These are phyloP conservation scores for Barbarea vulgaris DNA, from an alignment of 345 rosid species.

Conservation along the genomic window DNA sequence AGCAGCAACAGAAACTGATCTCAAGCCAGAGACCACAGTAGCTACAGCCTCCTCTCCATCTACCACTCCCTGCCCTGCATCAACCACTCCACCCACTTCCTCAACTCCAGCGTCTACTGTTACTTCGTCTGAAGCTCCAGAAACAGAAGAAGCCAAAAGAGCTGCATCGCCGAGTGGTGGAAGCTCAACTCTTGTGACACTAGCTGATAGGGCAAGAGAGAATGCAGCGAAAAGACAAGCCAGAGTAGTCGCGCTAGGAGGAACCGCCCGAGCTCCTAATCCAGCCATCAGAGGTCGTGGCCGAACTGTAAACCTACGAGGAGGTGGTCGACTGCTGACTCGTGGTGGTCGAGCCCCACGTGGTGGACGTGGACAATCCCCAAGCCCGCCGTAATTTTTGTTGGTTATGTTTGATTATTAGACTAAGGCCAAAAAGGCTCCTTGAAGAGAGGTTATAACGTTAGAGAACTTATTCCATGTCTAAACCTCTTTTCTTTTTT, in stretches of 20 bases:
- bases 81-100: slow-evolving; percentile 14
- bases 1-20: slow-evolving; percentile 43
- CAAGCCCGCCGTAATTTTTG: slow-evolving; percentile 49
- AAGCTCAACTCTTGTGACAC: slow-evolving; percentile 45
- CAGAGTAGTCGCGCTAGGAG: slow-evolving; percentile 38
- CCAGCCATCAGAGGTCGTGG: slow-evolving; percentile 56
- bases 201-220: slow-evolving; percentile 60
- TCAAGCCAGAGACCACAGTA: slow-evolving; percentile 29
- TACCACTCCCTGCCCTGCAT: slow-evolving; percentile 12
- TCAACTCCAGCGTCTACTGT: slow-evolving; percentile 26
- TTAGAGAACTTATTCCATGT: slow-evolving; percentile 10
- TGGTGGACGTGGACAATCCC: slow-evolving; percentile 49
- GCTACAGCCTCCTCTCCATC: slow-evolving; percentile 33
- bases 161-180: slow-evolving; percentile 52
- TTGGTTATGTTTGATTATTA: neutral
- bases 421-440: neutral
- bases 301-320: slow-evolving; percentile 46
- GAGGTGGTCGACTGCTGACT: slow-evolving; percentile 33
- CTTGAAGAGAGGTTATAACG: slow-evolving; percentile 16
- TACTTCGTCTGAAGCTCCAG: slow-evolving; percentile 41
- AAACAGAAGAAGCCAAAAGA: slow-evolving; percentile 56
- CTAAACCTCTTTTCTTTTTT: neutral
- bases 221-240: slow-evolving; percentile 61
- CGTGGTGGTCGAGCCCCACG: slow-evolving; percentile 54
- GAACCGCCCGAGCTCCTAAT: slow-evolving; percentile 47